Conservation (phyloP, 148 eudicot genomes). For the Silene latifolia region DNA sequence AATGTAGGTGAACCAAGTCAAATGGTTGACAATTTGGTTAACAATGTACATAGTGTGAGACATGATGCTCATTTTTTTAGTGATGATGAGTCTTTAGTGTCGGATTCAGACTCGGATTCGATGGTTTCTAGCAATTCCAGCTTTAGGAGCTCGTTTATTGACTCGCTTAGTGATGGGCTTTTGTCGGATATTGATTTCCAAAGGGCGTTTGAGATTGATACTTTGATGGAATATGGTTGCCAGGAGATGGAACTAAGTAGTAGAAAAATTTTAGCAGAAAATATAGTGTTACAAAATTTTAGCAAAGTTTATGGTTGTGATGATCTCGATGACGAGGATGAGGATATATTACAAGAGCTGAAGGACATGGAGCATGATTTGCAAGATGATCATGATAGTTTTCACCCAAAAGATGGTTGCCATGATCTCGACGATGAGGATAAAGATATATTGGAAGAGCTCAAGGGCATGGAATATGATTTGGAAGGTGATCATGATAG, state of each 20-base stretch:
- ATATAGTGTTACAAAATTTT: slow-evolving; percentile 32
- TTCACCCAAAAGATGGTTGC: slow-evolving; percentile 13
- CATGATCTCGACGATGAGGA: slow-evolving; percentile 45
- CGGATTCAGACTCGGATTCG: slow-evolving; percentile 51
- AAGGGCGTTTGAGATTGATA: slow-evolving; percentile 36
- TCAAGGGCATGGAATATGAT: slow-evolving; percentile 25
- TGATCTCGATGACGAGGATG: slow-evolving; percentile 42
- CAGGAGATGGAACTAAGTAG: slow-evolving; percentile 18
- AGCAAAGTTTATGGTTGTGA: slow-evolving; percentile 31
- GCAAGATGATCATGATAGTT: slow-evolving; percentile 14
- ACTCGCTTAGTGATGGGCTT: slow-evolving; percentile 54
- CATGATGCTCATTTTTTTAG: neutral
- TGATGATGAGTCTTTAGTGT: slow-evolving; percentile 36
- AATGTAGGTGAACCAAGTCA: slow-evolving; percentile 5
- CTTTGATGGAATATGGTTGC: slow-evolving; percentile 17
- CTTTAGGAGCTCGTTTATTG: slow-evolving; percentile 37
- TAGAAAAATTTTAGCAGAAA: slow-evolving; percentile 12
- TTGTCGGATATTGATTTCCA: slow-evolving; percentile 55
- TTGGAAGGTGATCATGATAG: slow-evolving; percentile 16
- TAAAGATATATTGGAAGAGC: slow-evolving; percentile 43
- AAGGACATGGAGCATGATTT: slow-evolving; percentile 24
- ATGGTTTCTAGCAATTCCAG: slow-evolving; percentile 35
- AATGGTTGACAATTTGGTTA: neutral
- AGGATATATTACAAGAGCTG: slow-evolving; percentile 44
- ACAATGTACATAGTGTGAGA: neutral